phyloP scores from a whole-genome alignment of 345 rosid genomes.

The Eucalyptus tenuipes region DNA sequence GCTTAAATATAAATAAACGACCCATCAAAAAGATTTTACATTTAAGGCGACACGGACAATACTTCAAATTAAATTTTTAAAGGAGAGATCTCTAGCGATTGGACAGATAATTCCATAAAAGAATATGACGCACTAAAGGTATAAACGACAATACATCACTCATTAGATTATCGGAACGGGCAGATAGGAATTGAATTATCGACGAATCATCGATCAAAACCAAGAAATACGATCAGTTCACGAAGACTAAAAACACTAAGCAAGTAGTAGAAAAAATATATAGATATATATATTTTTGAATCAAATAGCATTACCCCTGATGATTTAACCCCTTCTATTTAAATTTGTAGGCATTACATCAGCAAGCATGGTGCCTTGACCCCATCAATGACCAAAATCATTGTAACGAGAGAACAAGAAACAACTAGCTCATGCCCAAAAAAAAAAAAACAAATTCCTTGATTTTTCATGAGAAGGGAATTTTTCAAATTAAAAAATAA shows the following conservation, averaged over 20 bases:
- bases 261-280: neutral
- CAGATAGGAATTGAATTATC: neutral
- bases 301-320: neutral
- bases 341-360: neutral
- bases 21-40: neutral
- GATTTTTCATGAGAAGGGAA: neutral
- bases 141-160: neutral
- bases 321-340: neutral
- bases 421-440: too few species aligned
- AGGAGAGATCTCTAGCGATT: neutral
- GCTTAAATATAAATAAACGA: neutral
- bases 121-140: neutral
- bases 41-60: neutral
- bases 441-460: neutral
- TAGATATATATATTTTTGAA: neutral
- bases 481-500: neutral
- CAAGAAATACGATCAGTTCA: rapidly evolving
- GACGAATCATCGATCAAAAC: rapidly evolving
- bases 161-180: rapidly evolving
- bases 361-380: neutral
- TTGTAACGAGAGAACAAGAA: neutral
- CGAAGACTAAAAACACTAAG: neutral
- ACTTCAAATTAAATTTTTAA: neutral
- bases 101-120: neutral
- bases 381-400: neutral